A percentile compares a stretch with the other conserved stretches of the same genome.
These are phyloP conservation scores for Chlorella sp. DNA, from an alignment of 139 green algal species.

Conservation along the genomic window DNA sequence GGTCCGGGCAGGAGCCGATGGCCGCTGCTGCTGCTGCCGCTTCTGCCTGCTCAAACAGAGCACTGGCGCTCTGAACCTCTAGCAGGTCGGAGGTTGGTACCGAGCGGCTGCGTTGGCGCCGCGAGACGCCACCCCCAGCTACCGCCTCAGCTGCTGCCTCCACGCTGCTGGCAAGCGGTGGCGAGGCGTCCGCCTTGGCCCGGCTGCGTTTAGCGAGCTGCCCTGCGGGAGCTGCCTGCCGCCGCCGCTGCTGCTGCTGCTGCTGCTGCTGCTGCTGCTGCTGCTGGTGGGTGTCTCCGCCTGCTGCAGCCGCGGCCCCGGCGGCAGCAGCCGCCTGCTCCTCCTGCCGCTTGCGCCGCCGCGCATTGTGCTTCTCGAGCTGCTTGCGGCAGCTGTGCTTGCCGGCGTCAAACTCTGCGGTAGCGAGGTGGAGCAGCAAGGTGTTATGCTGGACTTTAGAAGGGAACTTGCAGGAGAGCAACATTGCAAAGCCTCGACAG, in stretches of 20 bases:
- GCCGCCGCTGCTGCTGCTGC: not conserved
- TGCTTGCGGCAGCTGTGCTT: constrained; percentile 48
- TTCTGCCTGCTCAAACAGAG: not conserved
- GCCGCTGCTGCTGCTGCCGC: not conserved
- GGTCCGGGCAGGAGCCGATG: not conserved
- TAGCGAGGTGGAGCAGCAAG: not conserved
- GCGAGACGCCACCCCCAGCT: not conserved
- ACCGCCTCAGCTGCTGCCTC: not conserved
- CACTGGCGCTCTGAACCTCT: too few species aligned
- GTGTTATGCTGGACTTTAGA: too few species aligned
- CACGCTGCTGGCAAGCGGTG: not conserved
- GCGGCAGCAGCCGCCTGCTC: not conserved
- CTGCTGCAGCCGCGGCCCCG: too few species aligned
- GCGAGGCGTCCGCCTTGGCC: not conserved
- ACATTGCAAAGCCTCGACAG: too few species aligned
- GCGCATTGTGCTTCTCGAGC: constrained; percentile 51
- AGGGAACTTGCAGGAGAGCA: too few species aligned
- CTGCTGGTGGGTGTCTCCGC: too few species aligned
- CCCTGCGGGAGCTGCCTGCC: not conserved
- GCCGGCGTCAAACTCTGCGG: constrained; percentile 38
- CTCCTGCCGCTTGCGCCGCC: constrained; percentile 36
- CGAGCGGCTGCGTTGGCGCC: too few species aligned
- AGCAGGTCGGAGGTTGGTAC: too few species aligned
- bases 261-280: not conserved
- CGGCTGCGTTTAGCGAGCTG: constrained; percentile 24